Conservation (phyloP, 441 rosid species). For the Croton setiger region DNA sequence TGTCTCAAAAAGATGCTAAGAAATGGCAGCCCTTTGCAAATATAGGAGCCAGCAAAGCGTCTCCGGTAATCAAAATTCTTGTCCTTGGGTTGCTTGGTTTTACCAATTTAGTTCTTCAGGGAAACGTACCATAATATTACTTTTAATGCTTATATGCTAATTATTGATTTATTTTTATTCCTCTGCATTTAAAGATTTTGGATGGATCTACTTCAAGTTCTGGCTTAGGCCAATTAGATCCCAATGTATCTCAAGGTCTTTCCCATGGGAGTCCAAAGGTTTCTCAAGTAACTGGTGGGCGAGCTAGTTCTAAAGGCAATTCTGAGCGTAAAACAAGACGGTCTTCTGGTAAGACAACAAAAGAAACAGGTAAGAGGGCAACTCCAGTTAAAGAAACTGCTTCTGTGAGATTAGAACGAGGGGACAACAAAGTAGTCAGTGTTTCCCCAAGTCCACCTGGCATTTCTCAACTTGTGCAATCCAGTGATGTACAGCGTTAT, state of each 20-base stretch:
- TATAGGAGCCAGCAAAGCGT: conserved; percentile 34
- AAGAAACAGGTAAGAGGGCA: conserved; percentile 61
- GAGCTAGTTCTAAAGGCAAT: conserved; percentile 45
- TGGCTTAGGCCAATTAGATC: conserved; percentile 37
- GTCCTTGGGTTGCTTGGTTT: background rate
- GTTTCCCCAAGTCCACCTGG: conserved; percentile 41
- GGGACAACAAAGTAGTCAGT: conserved; percentile 43
- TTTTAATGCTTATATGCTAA: conserved; percentile 2
- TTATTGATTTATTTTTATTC: conserved; percentile 14
- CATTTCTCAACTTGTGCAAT: conserved; percentile 46
- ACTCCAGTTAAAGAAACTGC: conserved; percentile 40
- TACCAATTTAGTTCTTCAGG: background rate
- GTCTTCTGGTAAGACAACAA: conserved; percentile 56
- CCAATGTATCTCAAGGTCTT: conserved; percentile 37
- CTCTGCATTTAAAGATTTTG: conserved; percentile 41
- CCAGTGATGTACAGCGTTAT: conserved; percentile 54
- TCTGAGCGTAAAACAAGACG: conserved; percentile 80
- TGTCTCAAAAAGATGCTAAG: conserved; percentile 37
- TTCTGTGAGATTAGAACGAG: conserved; percentile 48
- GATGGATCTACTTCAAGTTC: conserved; percentile 59
- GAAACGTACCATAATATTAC: background rate
- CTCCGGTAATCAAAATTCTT: conserved; percentile 37
- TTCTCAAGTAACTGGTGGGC: conserved; percentile 32
- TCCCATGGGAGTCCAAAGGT: conserved; percentile 42
- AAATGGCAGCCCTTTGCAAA: conserved; percentile 44